These are phyloP conservation scores for Selenicereus undatus DNA, from an alignment of 148 eudicot genomes.

Conservation along the genomic window DNA sequence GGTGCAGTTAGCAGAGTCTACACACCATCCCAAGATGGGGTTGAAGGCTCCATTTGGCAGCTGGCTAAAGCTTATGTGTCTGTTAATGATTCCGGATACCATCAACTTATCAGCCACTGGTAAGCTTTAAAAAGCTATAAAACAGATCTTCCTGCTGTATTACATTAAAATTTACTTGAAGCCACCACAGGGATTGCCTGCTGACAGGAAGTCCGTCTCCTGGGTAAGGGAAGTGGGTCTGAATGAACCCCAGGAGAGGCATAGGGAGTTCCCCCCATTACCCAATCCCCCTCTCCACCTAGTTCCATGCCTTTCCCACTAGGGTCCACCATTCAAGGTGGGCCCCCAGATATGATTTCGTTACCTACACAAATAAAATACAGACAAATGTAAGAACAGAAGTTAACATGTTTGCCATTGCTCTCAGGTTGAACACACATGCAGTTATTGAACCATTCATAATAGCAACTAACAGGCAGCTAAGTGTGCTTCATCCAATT, in stretches of 20 bases:
- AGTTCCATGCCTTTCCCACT: neutral
- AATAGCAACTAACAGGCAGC: conserved; percentile 73
- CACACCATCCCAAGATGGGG: conserved; percentile 54
- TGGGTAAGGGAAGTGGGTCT: no score
- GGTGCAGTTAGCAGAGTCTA: conserved; percentile 53
- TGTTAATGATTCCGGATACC: conserved; percentile 69
- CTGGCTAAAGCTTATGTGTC: conserved; percentile 88
- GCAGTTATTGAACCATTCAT: conserved; percentile 77
- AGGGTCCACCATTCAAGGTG: neutral
- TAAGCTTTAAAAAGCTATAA: conserved; percentile 22
- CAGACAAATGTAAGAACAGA: no score
- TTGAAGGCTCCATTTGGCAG: conserved; percentile 57
- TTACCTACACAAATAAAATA: no score
- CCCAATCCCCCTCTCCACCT: neutral
- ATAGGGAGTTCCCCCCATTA: no score
- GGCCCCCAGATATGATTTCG: no score
- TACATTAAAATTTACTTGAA: no score
- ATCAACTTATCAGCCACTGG: conserved; percentile 92
- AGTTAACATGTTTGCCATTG: neutral
- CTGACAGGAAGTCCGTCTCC: no score
- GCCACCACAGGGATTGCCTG: no score
- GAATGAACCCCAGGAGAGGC: no score
- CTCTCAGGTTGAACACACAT: conserved; percentile 68
- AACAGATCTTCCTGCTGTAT: neutral
- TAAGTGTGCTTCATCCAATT: conserved; percentile 36